Percentiles rank a stretch among this genome's conserved stretches.
Conservation (phyloP, 2,329 filamentous ascomycete species). For the Cytospora leucostoma region DNA sequence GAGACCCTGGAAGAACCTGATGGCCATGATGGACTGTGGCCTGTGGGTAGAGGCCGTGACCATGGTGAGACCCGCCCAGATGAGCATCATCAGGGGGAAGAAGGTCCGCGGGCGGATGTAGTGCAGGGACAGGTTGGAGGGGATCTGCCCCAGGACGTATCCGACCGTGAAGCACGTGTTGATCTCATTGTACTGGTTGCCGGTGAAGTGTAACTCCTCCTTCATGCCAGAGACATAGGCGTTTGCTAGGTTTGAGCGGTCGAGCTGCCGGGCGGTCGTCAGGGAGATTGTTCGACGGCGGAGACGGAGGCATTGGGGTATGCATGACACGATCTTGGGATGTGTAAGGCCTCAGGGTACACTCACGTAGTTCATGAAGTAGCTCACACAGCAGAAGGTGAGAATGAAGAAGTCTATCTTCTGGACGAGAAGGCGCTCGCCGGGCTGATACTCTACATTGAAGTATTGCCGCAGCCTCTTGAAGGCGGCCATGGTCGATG, state of each 20-base stretch:
- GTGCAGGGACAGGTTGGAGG: slow-evolving; percentile 62
- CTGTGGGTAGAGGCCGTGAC: slow-evolving; percentile 54
- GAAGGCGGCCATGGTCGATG: not conserved
- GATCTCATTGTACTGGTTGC: slow-evolving; percentile 54
- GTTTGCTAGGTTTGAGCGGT: slow-evolving; percentile 54
- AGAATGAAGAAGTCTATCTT: slow-evolving; percentile 67
- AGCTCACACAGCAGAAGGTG: slow-evolving; percentile 62
- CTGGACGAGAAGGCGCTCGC: slow-evolving; percentile 48
- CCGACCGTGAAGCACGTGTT: slow-evolving; percentile 52
- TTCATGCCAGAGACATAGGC: slow-evolving; percentile 58
- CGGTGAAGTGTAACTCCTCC: slow-evolving; percentile 50
- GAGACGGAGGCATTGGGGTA: not conserved
- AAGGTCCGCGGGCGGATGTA: slow-evolving; percentile 64
- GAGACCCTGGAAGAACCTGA: slow-evolving; percentile 58
- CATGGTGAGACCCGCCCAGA: slow-evolving; percentile 67
- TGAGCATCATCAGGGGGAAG: slow-evolving; percentile 63
- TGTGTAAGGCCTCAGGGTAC: not conserved
- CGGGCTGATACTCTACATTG: slow-evolving; percentile 39
- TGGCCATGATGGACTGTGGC: slow-evolving; percentile 59
- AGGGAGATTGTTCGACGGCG: not conserved
- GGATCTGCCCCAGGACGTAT: slow-evolving; percentile 55
- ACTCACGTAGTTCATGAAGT: slow-evolving; percentile 44
- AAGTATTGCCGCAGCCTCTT: slow-evolving; percentile 38
- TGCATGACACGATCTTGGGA: not conserved
- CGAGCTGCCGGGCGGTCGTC: slow-evolving; percentile 39